Evolutionary conservation across 352 stramenopile species (phyloP).

Genomic region (Pythium aristosporum): DNA sequence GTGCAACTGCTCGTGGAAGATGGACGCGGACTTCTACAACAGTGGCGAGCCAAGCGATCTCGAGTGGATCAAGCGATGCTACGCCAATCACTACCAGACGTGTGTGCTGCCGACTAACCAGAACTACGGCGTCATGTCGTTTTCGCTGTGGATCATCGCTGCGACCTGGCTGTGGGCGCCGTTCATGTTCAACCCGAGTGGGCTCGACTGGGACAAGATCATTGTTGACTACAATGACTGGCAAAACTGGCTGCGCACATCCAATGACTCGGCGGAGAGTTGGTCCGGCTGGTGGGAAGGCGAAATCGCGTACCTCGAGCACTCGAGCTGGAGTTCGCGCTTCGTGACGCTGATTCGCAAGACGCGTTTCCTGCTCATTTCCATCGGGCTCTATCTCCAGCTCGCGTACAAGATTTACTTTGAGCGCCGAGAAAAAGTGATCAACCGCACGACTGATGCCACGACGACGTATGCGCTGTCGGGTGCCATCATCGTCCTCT

Average conservation of each 20-base stretch:
- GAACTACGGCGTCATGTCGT: conserved; percentile 98
- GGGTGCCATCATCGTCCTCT: conserved; percentile 62
- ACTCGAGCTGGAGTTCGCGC: conserved; percentile 61
- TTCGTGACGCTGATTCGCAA: conserved; percentile 78
- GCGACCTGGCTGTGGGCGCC: conserved; percentile 84
- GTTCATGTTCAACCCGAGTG: conserved; percentile 96
- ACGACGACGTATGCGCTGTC: conserved; percentile 65
- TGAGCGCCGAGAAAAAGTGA: conserved; percentile 50
- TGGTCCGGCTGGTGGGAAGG: conserved; percentile 89
- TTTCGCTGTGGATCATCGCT: conserved; percentile 95
- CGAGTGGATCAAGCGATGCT: conserved; percentile 79
- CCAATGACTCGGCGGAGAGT: conserved; percentile 83
- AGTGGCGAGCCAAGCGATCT: conserved; percentile 67
- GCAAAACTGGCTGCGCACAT: conserved; percentile 92
- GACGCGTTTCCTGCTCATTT: conserved; percentile 71
- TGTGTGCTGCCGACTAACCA: conserved; percentile 94
- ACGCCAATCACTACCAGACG: conserved; percentile 80
- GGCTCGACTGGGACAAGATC: conserved; percentile 97
- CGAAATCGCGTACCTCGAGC: conserved; percentile 81
- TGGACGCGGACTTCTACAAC: conserved; percentile 74
- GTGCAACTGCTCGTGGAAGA: conserved; percentile 85
- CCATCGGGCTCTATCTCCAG: conserved; percentile 40
- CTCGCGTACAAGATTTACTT: conserved; percentile 79
- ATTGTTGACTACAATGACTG: conserved; percentile 93
- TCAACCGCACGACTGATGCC: conserved; percentile 49